Conservation (phyloP, 768 basidiomycete genomes). For the Collybiopsis luxurians region DNA sequence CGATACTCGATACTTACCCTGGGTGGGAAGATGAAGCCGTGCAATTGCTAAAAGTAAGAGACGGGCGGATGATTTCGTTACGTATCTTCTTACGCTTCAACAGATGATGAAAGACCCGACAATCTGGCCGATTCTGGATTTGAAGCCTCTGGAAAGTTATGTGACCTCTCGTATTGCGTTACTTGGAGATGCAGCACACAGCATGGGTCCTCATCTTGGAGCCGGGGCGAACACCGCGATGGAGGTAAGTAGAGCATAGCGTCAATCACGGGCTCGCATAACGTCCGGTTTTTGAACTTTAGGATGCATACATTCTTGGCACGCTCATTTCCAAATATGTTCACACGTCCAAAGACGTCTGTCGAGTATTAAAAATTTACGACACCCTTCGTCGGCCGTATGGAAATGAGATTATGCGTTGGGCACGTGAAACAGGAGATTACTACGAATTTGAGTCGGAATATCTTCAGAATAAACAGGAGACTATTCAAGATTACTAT, state of each 20-base stretch:
- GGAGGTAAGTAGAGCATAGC: neutral
- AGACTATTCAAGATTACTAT: neutral
- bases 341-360: neutral
- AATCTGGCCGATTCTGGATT: neutral
- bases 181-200: neutral
- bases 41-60: slow-evolving; percentile 24
- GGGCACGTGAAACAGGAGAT: neutral
- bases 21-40: slow-evolving; percentile 36
- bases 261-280: neutral
- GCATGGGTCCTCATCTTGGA: neutral
- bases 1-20: slow-evolving; percentile 23
- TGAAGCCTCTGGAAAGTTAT: neutral
- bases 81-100: neutral
- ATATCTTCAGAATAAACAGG: neutral
- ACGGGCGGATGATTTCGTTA: too few species aligned
- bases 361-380: neutral
- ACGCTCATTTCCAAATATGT: neutral
- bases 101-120: neutral
- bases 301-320: slow-evolving; percentile 5
- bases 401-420: slow-evolving; percentile 2
- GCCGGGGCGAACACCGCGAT: slow-evolving; percentile 2
- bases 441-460: neutral
- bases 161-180: neutral
- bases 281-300: neutral
- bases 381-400: neutral